A percentile compares a stretch with the other conserved stretches of the same genome.
phyloP scores from a whole-genome alignment of 2,329 filamentous ascomycete species.

The Plectosphaerella plurivora region DNA sequence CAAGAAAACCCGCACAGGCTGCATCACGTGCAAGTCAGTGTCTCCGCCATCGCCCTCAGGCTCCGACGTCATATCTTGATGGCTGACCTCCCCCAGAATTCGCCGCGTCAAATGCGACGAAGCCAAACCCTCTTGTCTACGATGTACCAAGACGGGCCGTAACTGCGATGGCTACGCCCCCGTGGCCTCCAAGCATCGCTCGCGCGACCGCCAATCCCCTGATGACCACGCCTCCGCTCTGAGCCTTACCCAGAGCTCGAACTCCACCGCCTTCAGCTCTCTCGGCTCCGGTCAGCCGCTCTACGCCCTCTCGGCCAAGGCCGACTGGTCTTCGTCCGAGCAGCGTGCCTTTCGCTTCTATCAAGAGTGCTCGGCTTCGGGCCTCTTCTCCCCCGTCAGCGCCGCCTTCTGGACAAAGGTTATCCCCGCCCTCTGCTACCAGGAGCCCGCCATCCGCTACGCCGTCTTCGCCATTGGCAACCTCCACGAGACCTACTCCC shows the following conservation, averaged over 20 bases:
- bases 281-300: no score
- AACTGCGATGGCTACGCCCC: constrained; percentile 26
- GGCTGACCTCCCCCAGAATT: constrained; percentile 11
- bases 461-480: constrained; percentile 45
- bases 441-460: constrained; percentile 42
- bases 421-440: constrained; percentile 39
- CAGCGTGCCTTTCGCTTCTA: constrained; percentile 26
- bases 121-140: constrained; percentile 18
- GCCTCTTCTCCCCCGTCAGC: constrained; percentile 31
- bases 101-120: constrained; percentile 28
- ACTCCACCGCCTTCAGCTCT: no score
- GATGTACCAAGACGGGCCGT: constrained; percentile 16
- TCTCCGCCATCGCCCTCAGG: not conserved
- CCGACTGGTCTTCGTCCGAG: constrained; percentile 6
- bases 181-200: no score
- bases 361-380: constrained; percentile 27
- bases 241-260: no score
- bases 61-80: not conserved
- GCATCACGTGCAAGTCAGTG: constrained; percentile 19
- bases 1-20: constrained; percentile 15
- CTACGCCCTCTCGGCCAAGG: not conserved
- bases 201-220: no score
- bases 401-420: constrained; percentile 36
- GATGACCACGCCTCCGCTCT: no score
- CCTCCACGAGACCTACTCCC: constrained; percentile 31